Conservation (phyloP, 768 basidiomycete species). For the Phylloporus sp. region DNA sequence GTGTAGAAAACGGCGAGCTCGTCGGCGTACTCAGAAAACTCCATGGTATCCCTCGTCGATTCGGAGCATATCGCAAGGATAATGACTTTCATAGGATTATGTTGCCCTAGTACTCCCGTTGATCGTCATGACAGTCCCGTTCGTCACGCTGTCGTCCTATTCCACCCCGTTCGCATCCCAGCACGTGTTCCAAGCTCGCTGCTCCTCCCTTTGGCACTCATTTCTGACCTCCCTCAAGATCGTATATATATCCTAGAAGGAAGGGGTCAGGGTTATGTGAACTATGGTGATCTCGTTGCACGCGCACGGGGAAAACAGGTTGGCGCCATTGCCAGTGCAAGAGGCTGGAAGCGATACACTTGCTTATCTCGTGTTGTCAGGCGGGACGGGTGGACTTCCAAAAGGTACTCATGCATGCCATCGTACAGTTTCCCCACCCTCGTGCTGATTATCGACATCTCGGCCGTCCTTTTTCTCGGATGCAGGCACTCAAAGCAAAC, state of each 20-base stretch:
- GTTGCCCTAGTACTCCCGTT: slow-evolving; percentile 46
- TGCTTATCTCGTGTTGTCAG: slow-evolving; percentile 71
- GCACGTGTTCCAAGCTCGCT: slow-evolving; percentile 43
- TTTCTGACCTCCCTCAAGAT: slow-evolving; percentile 35
- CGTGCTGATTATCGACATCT: slow-evolving; percentile 1
- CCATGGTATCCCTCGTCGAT: slow-evolving; percentile 38
- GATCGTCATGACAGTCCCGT: slow-evolving; percentile 45
- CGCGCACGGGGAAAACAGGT: slow-evolving; percentile 32
- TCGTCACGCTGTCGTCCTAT: slow-evolving; percentile 48
- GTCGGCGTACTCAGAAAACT: slow-evolving; percentile 71
- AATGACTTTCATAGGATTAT: slow-evolving; percentile 42
- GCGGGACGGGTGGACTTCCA: slow-evolving; percentile 71
- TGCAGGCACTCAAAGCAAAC: slow-evolving; percentile 25
- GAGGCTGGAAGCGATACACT: slow-evolving; percentile 49
- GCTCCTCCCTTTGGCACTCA: slow-evolving; percentile 39
- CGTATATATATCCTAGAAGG: slow-evolving; percentile 49
- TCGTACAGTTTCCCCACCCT: not conserved
- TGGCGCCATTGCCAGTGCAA: slow-evolving; percentile 40
- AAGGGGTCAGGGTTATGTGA: slow-evolving; percentile 34
- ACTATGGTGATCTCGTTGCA: slow-evolving; percentile 42
- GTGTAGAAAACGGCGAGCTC: slow-evolving; percentile 46
- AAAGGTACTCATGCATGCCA: slow-evolving; percentile 52
- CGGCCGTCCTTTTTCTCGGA: slow-evolving; percentile 53
- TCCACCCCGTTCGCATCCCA: slow-evolving; percentile 54
- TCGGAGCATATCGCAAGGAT: not conserved